Percentiles rank a stretch among this genome's conserved stretches.
These are phyloP conservation scores for Pseudonitzschia multiseries DNA, from an alignment of 108 stramenopile genomes.

Conservation along the genomic window DNA sequence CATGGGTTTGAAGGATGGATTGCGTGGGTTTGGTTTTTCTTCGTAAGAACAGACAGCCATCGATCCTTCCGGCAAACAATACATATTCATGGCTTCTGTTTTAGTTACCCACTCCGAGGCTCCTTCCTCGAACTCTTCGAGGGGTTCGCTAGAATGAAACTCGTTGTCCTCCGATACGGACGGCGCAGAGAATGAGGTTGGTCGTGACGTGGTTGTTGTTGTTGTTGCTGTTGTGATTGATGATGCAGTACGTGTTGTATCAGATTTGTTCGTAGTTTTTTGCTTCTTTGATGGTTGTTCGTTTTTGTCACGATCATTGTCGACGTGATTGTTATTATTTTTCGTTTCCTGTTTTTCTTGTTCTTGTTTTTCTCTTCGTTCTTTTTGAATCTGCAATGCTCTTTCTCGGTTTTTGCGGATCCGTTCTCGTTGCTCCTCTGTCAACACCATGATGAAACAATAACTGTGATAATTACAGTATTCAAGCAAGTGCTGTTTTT, in stretches of 20 bases:
- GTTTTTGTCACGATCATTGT: background rate
- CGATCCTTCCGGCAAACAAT: constrained; percentile 81
- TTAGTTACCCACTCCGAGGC: constrained; percentile 69
- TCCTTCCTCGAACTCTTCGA: constrained; percentile 75
- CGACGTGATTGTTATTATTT: constrained; percentile 21
- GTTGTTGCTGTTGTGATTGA: constrained; percentile 11
- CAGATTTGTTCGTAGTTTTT: background rate
- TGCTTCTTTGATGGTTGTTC: constrained; percentile 15
- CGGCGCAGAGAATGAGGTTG: background rate
- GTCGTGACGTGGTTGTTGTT: background rate
- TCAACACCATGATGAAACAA: constrained; percentile 47
- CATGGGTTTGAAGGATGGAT: constrained; percentile 66
- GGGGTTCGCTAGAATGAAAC: constrained; percentile 16
- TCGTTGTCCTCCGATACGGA: constrained; percentile 30
- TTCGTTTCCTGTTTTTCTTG: constrained; percentile 21
- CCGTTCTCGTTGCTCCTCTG: constrained; percentile 72
- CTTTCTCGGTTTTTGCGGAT: constrained; percentile 72
- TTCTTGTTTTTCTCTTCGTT: constrained; percentile 41
- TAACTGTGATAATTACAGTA: background rate
- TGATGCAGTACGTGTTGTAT: background rate
- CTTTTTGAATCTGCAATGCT: constrained; percentile 63
- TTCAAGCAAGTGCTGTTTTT: background rate
- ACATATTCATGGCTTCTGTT: constrained; percentile 66
- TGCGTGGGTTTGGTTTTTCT: constrained; percentile 69
- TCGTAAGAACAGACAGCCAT: constrained; percentile 69